Base-by-base conservation (phyloP, 2,329 filamentous ascomycete genomes). In the Cercospora beticola region DNA sequence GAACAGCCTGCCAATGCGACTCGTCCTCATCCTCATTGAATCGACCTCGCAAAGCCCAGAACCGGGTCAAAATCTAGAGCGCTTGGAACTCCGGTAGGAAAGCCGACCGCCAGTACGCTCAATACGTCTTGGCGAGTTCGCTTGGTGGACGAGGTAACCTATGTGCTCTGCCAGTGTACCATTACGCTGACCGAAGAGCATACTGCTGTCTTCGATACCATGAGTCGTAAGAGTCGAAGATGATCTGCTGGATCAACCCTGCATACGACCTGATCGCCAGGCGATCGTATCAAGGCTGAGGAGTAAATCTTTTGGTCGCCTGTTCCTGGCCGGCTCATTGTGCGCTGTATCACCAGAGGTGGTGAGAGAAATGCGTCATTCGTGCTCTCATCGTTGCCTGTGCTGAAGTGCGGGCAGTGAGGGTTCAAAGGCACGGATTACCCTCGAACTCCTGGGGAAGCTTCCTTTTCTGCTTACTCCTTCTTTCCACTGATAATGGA, bases 261-360 rank as follows among this genome's bases (percentile, higher is more conserved):
- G 36, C 36, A 40, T 7, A 5, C 36, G 36, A 16, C 16, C 16
- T 8, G 16, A 8, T 43, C 16, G 9, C 36, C 2, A 43, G 0
- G 12, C 14, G 7, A 43, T n/a, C 36, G 3, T 49, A 3, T 49
- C 46, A 14, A 49, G 46, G 1, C 46, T 23, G 18, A 21, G 43
- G 7, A 49, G 9, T 26, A 14, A 10, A 26, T 2, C 9, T 14
- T 26, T 2, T n/a, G 49, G 12, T 30, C 21, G 23, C 23, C 26
- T 36, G 56, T 36, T 21, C n/a, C n/a, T 21, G 30, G 5, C 7
- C 28, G 8, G 30, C 56, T 59, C 28, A 7, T 30, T 59, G 56
- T 59, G n/a, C 31, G 56, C 10, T 36, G n/a, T 23, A 59, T 59
- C 56, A 59, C 56, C 56, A 59, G 56, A 59, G 56, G 56, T 59